Conservation (phyloP, 78 protist genomes). For the Planoprotostelium fungivorum region DNA sequence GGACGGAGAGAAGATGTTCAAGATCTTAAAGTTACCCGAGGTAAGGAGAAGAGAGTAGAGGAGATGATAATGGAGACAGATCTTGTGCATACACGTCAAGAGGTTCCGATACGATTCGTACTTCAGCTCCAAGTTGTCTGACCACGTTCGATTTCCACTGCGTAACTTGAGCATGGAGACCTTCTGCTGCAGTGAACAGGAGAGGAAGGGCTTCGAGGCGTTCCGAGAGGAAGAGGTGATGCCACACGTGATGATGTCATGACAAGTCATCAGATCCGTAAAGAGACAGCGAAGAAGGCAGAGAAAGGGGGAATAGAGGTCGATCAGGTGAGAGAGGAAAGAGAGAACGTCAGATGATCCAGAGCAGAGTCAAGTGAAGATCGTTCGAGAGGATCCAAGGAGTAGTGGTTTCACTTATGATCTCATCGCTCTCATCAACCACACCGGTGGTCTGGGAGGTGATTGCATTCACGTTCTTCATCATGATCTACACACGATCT, state of each 20-base stretch:
- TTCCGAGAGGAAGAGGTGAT: background rate
- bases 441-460: conserved; percentile 50
- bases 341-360: background rate
- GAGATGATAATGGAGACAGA: background rate
- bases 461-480: too few species aligned
- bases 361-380: conserved; percentile 11
- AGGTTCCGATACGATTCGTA: conserved; percentile 46
- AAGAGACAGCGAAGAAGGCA: too few species aligned
- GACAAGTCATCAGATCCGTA: too few species aligned
- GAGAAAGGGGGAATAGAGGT: too few species aligned
- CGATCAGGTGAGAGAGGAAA: background rate
- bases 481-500: conserved; percentile 27
- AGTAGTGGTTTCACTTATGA: conserved; percentile 11
- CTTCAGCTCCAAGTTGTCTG: conserved; percentile 10
- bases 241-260: background rate
- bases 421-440: conserved; percentile 45
- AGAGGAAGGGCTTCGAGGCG: background rate
- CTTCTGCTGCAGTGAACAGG: background rate
- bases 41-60: background rate
- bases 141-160: conserved; percentile 35
- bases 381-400: background rate
- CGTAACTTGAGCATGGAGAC: background rate
- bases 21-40: background rate
- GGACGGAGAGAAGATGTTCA: background rate
- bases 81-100: conserved; percentile 58